Conservation (phyloP, 2,329 filamentous ascomycete genomes). For the Bipolaris sorokiniana region DNA sequence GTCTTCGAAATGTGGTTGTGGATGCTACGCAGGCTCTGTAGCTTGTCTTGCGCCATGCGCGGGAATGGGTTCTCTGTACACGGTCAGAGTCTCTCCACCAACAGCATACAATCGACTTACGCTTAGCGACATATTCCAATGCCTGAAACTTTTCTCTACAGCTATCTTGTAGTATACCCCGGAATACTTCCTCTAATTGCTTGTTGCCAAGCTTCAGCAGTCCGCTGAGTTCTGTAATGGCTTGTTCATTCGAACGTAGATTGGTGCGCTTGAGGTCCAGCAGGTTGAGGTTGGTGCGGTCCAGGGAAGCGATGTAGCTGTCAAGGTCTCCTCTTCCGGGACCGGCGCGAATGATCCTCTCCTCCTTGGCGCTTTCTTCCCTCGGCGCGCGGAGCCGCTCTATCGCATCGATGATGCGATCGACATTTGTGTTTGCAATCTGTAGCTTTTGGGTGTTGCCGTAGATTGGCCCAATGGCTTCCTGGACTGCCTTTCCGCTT, state of each 20-base stretch:
- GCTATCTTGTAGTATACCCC: slow-evolving; percentile 78
- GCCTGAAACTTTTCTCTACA: slow-evolving; percentile 79
- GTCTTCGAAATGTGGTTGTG: slow-evolving; percentile 75
- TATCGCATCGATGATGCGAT: slow-evolving; percentile 83
- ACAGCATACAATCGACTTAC: slow-evolving; percentile 52
- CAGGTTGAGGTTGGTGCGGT: slow-evolving; percentile 85
- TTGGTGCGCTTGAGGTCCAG: slow-evolving; percentile 87
- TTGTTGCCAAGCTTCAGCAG: slow-evolving; percentile 79
- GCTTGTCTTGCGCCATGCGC: slow-evolving; percentile 74
- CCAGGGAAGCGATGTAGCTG: slow-evolving; percentile 87
- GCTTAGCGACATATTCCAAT: slow-evolving; percentile 89
- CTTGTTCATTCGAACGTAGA: slow-evolving; percentile 87
- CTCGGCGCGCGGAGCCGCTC: slow-evolving; percentile 88
- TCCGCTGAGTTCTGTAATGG: slow-evolving; percentile 77
- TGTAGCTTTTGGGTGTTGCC: slow-evolving; percentile 91
- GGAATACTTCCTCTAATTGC: slow-evolving; percentile 84
- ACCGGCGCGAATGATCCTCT: slow-evolving; percentile 82
- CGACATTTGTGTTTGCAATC: slow-evolving; percentile 86
- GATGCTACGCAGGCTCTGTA: slow-evolving; percentile 77
- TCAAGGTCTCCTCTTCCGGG: slow-evolving; percentile 71
- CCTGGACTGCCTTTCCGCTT: slow-evolving; percentile 87
- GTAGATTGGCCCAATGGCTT: slow-evolving; percentile 90
- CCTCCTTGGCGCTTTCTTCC: slow-evolving; percentile 89
- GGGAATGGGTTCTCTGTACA: slow-evolving; percentile 73
- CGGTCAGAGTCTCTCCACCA: slow-evolving; percentile 16